Base-by-base conservation (phyloP, 208 protist species). In the Crithidia brevicula region DNA sequence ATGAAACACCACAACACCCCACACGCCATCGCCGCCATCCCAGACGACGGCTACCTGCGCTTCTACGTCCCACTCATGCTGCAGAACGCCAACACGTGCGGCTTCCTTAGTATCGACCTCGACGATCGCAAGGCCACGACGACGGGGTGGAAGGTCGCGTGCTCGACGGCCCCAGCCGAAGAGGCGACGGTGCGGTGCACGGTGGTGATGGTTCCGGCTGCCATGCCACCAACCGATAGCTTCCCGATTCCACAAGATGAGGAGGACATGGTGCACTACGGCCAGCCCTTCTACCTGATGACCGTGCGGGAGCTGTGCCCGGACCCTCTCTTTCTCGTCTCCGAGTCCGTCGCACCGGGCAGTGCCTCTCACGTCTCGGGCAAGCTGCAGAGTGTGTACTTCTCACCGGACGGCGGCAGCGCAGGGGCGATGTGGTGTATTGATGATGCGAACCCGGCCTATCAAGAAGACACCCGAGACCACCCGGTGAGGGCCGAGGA, bases 211-310 rank as follows among this genome's bases (percentile, higher is more conserved):
- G 79, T 85, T 23, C 88, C 88, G 0, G 80, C 87, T 25, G 83
- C 85, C 9, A 82, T 85, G 45, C 81, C 84, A 4, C 84, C 81
- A 11, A 88, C 82, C n/a, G 86, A 92, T 49, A 85, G 77, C 60
- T 86, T 87, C 36, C 74, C 88, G 1, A 79, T 84, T 27, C 90
- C 90, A 2, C 49, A 74, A n/a, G 89, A 83, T 28, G 92, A 97
- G 79, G 68, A 74, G 67, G 81, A 91, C 46, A 53, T 97, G n/a
- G 85, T 97, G 28, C 90, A 96, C 74, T 97, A 97, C 71, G 88
- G 88, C 0, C 89, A 97, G 72, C 88, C 86, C 3, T 91, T 97
- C 56, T 92, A 94, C 61, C 75, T 95, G 46, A 89, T 89, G 83
- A 88, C 84, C 1, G 80, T 96, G 34, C 72, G 82, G 4, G 81